A percentile compares a stretch with the other conserved stretches of the same genome.
Conservation (phyloP, 345 rosid genomes). For the Syzygium aqueum region DNA sequence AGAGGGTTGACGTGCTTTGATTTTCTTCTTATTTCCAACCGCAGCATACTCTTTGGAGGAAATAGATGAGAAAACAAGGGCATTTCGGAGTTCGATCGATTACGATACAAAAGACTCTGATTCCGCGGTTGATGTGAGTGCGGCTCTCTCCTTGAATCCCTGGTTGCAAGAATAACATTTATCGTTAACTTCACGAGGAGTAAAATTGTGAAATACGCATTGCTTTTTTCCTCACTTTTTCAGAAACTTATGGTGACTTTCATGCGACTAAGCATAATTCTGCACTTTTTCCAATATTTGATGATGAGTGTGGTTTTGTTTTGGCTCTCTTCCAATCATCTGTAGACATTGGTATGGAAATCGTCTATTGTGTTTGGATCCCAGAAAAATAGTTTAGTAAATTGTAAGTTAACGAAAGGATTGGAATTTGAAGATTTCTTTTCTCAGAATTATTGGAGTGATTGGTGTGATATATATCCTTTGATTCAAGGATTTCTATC, state of each 20-base stretch:
- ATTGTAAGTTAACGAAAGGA: neutral
- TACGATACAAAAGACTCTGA: conserved; percentile 23
- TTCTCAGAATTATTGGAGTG: neutral
- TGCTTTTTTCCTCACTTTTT: neutral
- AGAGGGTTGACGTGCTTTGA: neutral
- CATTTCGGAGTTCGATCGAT: conserved; percentile 45
- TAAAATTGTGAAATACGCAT: neutral
- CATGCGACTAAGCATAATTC: neutral
- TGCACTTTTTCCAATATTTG: neutral
- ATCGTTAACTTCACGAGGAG: neutral
- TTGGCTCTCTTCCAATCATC: neutral
- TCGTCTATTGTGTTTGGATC: neutral
- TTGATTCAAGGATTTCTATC: neutral
- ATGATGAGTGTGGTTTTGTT: neutral
- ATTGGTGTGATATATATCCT: neutral
- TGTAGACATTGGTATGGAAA: neutral
- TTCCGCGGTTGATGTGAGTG: conserved; percentile 47
- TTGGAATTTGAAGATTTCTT: neutral
- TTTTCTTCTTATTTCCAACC: neutral
- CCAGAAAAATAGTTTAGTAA: neutral
- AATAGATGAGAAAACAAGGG: conserved; percentile 58
- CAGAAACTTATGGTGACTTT: neutral
- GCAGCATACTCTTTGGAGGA: conserved; percentile 72
- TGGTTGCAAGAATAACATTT: neutral
- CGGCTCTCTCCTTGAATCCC: neutral